Conservation (phyloP, 176 grass and related monocot genomes). For the Bothriochloa decipiens region DNA sequence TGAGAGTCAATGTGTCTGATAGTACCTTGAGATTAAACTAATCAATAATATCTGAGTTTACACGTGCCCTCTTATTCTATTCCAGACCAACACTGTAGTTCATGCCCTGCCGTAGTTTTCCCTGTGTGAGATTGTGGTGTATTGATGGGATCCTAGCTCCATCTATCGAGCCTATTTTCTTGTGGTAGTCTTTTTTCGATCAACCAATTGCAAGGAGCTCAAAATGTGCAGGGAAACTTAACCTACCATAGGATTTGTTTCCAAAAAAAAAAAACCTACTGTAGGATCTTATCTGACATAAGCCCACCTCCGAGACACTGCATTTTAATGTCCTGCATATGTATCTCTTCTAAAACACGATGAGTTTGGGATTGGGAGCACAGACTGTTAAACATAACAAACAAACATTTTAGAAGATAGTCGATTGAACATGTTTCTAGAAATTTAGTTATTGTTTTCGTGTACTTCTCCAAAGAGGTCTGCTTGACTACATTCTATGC, state of each 20-base stretch:
- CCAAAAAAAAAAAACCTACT: not conserved
- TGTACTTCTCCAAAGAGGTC: not conserved
- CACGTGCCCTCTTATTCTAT: not conserved
- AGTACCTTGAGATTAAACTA: not conserved
- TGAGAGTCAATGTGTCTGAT: too few relatives aligned
- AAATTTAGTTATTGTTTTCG: not conserved
- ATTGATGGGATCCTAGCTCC: not conserved
- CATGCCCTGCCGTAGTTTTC: not conserved
- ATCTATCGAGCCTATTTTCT: not conserved
- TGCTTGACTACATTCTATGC: slow-evolving; percentile 8
- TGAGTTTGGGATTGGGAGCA: not conserved
- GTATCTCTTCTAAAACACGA: not conserved
- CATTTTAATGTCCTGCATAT: not conserved
- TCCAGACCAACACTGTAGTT: not conserved
- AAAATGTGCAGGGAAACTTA: not conserved
- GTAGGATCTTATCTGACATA: not conserved
- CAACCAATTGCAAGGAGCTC: not conserved
- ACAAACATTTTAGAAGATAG: not conserved
- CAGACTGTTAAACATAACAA: not conserved
- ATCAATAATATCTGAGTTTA: not conserved
- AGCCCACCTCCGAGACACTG: not conserved
- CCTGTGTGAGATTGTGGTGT: not conserved
- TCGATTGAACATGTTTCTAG: slow-evolving; percentile 4
- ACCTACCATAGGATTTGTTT: not conserved
- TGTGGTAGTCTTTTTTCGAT: not conserved